These are phyloP conservation scores for Panaeolus papilionaceus DNA, from an alignment of 768 basidiomycete genomes.

Conservation along the genomic window DNA sequence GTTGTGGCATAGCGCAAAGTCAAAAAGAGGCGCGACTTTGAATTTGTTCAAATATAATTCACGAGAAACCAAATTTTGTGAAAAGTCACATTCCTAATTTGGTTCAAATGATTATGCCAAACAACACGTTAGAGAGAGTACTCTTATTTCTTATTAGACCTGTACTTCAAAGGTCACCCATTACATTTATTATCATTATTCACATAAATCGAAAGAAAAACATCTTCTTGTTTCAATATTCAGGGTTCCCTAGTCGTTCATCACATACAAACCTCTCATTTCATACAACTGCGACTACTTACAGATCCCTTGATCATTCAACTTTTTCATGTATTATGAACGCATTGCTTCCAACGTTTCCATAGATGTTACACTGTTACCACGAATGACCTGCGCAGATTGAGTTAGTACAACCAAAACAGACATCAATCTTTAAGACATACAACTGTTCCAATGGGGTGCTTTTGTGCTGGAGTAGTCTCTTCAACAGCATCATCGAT, in stretches of 20 bases:
- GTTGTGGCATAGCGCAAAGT: constrained; percentile 28
- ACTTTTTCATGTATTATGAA: not conserved
- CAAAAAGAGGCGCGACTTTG: not conserved
- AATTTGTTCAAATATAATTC: not conserved
- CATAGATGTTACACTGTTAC: constrained; percentile 97
- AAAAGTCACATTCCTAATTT: constrained; percentile 18
- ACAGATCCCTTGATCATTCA: no score
- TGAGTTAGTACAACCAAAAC: constrained; percentile 20
- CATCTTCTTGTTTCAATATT: not conserved
- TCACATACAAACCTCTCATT: not conserved
- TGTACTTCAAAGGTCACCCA: no score
- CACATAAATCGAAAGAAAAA: not conserved
- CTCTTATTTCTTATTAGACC: no score
- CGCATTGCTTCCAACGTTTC: constrained; percentile 78
- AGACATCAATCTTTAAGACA: constrained; percentile 36
- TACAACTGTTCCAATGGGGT: constrained; percentile 92
- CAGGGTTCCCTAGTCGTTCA: not conserved
- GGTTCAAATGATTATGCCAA: constrained; percentile 24
- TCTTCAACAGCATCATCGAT: constrained; percentile 97
- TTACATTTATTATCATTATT: not conserved
- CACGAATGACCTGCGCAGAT: constrained; percentile 82
- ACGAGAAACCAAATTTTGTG: constrained; percentile 12
- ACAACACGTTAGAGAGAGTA: constrained; percentile 9
- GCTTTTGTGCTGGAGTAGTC: constrained; percentile 86
- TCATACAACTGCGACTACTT: not conserved